Evolutionary conservation across 2,329 filamentous ascomycete genomes (phyloP).

Genomic region (Graphiopsis chlorocephala): DNA sequence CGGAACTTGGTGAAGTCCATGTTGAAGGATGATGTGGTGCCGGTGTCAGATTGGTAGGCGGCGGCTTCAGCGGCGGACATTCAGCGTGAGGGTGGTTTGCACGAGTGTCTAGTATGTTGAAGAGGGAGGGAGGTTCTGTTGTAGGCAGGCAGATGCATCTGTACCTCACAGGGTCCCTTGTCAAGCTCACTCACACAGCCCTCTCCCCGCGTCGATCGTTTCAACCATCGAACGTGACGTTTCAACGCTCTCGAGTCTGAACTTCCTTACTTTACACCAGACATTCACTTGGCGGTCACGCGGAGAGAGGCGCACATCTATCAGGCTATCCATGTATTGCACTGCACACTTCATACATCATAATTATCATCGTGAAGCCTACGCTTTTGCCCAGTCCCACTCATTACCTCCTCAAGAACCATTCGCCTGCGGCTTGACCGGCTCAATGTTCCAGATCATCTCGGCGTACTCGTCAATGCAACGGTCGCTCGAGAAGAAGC

Average conservation of each 20-base stretch:
- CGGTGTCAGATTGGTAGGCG: conserved; percentile 7
- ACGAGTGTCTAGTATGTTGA: neutral
- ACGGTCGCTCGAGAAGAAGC: conserved; percentile 92
- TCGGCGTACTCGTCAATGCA: conserved; percentile 98
- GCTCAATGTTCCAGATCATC: conserved; percentile 95
- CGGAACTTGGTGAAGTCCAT: conserved; percentile 64
- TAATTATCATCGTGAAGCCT: neutral
- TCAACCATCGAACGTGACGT: neutral
- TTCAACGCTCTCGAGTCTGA: neutral
- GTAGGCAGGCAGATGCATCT: neutral
- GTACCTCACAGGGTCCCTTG: neutral
- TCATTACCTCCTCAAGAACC: neutral
- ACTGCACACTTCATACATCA: neutral
- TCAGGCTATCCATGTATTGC: neutral
- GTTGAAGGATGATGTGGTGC: neutral
- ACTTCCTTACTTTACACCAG: neutral
- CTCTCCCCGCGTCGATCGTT: conserved; percentile 1
- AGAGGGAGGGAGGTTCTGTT: neutral
- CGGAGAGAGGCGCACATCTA: neutral
- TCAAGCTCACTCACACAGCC: neutral
- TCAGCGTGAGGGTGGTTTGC: neutral
- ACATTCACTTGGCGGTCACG: neutral
- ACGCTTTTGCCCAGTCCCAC: neutral
- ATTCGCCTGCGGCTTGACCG: conserved; percentile 45
- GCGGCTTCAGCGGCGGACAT: conserved; percentile 12